Evolutionary conservation across 441 rosid genomes (phyloP).

Genomic region (Erodium chrysanthum): DNA sequence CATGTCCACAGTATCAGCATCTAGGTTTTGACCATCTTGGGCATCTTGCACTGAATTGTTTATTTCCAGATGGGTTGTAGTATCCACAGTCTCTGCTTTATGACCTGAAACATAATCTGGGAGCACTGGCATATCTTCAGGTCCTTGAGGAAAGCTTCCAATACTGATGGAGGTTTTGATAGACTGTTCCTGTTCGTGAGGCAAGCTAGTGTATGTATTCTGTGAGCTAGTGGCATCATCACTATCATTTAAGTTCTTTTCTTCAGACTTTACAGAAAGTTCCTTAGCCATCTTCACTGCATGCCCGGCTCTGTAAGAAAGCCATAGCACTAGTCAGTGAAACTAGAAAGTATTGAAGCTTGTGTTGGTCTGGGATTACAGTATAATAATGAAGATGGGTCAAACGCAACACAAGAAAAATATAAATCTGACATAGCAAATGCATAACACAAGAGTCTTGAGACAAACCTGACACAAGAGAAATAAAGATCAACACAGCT

Average conservation of each 20-base stretch:
- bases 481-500: constrained; percentile 92
- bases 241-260: constrained; percentile 66
- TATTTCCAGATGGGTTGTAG: constrained; percentile 38
- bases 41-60: constrained; percentile 37
- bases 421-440: constrained; percentile 13
- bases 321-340: constrained; percentile 10
- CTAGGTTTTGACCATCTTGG: constrained; percentile 41
- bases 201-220: constrained; percentile 78
- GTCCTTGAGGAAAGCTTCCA: constrained; percentile 91
- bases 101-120: constrained; percentile 37
- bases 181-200: constrained; percentile 79
- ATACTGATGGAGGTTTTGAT: constrained; percentile 69
- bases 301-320: constrained; percentile 71
- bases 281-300: constrained; percentile 84
- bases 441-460: constrained; percentile 19
- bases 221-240: constrained; percentile 76
- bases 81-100: constrained; percentile 37
- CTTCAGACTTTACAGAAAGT: constrained; percentile 68
- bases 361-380: constrained; percentile 16
- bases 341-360: neutral
- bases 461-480: constrained; percentile 88
- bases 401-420: neutral
- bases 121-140: constrained; percentile 56
- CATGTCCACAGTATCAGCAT: constrained; percentile 41
- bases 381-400: neutral